Conservation (phyloP, 148 eudicot genomes). For the Diospyros lotus region DNA sequence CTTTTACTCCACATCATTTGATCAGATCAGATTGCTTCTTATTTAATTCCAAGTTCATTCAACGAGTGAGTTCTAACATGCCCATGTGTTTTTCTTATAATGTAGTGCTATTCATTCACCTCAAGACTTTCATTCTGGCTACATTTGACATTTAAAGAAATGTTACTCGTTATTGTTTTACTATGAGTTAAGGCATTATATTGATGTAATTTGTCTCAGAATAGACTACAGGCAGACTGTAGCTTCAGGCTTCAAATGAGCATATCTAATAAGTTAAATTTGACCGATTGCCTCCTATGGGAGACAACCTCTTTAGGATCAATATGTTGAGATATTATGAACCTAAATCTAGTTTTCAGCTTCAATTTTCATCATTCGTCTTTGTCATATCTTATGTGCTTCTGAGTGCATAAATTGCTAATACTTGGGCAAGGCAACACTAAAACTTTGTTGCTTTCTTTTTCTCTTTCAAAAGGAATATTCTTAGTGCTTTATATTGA, state of each 20-base stretch:
- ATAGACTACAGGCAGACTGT: not conserved
- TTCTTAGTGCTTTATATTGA: slow-evolving; percentile 94
- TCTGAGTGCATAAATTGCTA: too few relatives aligned
- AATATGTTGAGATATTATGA: not conserved
- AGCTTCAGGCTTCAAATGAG: not conserved
- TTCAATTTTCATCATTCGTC: not conserved
- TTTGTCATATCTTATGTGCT: not conserved
- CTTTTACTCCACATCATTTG: not conserved
- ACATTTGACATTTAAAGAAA: not conserved
- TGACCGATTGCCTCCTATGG: not conserved
- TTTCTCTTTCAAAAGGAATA: slow-evolving; percentile 15
- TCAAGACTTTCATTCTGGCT: not conserved
- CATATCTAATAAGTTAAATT: not conserved
- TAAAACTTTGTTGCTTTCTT: not conserved
- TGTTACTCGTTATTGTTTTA: not conserved
- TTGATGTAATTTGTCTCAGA: not conserved
- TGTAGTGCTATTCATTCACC: not conserved
- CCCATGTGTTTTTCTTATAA: not conserved
- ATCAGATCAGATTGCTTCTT: not conserved
- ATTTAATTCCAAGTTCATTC: too few relatives aligned
- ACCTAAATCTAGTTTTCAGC: not conserved
- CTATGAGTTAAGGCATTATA: not conserved
- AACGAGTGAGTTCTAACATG: too few relatives aligned
- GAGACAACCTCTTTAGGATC: not conserved
- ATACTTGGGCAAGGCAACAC: not conserved